These are phyloP conservation scores for Aegle marmelos DNA, from an alignment of 345 rosid species.

Conservation along the genomic window DNA sequence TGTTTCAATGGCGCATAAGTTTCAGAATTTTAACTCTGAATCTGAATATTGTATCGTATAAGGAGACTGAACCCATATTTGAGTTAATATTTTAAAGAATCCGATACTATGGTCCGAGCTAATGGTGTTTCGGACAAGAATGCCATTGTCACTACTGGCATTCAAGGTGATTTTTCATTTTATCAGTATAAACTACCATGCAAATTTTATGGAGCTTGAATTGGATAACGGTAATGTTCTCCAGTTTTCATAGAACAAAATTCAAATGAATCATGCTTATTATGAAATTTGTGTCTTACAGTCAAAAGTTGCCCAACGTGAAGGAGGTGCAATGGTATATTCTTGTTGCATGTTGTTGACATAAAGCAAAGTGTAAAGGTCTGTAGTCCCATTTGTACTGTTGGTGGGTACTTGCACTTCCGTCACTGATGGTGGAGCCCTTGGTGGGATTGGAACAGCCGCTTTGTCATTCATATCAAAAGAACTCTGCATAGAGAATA, in stretches of 20 bases:
- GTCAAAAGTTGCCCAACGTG: conserved; percentile 68
- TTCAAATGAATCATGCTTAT: neutral
- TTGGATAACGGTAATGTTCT: neutral
- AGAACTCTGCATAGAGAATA: conserved; percentile 35
- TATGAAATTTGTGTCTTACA: conserved; percentile 32
- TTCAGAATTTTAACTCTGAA: neutral
- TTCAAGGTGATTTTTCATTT: neutral
- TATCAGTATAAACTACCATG: neutral
- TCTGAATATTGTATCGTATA: neutral
- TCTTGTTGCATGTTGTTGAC: conserved; percentile 6
- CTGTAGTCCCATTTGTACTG: conserved; percentile 2
- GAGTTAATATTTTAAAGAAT: neutral
- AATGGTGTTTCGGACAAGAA: neutral
- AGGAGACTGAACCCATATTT: neutral
- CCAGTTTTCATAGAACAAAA: neutral
- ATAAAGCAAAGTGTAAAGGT: conserved; percentile 22
- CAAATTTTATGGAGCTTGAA: neutral
- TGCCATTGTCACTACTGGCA: neutral
- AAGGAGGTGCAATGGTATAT: conserved; percentile 21
- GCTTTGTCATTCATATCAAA: conserved; percentile 43
- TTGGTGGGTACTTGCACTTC: conserved; percentile 7
- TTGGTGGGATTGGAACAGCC: conserved; percentile 21
- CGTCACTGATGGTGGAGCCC: neutral
- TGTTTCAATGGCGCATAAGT: neutral
- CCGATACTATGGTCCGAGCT: neutral